phyloP scores from a whole-genome alignment of 495 filamentous ascomycete species.

The Hypoxylon subgilvum region DNA sequence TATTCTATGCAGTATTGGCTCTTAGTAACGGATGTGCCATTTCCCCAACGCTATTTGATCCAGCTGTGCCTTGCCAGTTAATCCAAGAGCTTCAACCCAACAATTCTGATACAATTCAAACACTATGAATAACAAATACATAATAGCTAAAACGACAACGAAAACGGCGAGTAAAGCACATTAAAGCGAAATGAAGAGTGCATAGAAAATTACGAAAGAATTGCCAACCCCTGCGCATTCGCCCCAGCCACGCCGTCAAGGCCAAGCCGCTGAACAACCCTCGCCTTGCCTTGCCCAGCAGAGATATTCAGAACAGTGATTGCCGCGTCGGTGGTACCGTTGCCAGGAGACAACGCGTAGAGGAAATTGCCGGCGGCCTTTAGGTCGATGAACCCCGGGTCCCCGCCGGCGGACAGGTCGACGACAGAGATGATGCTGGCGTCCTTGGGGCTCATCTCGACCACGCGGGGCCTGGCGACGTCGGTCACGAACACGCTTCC shows the following conservation, averaged over 20 bases:
- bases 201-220: constrained; percentile 18
- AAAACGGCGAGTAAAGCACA: no score
- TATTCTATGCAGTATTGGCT: no score
- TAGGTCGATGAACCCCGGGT: constrained; percentile 62
- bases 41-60: no score
- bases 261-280: constrained; percentile 50
- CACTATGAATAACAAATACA: no score
- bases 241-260: constrained; percentile 39
- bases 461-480: constrained; percentile 54
- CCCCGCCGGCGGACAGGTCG: constrained; percentile 50
- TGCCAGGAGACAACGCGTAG: constrained; percentile 62
- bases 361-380: constrained; percentile 56
- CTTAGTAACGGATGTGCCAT: no score
- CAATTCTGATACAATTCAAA: no score
- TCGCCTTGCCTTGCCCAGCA: constrained; percentile 41
- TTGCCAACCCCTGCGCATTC: constrained; percentile 45
- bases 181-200: no score
- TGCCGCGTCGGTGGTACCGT: constrained; percentile 51
- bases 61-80: no score
- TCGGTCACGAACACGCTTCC: constrained; percentile 62
- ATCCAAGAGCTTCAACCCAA: no score
- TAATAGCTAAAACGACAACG: no score
- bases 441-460: constrained; percentile 57
- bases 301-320: constrained; percentile 59
- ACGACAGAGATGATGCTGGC: constrained; percentile 49